Evolutionary conservation across 305 asterid species (phyloP).

Genomic region (Fraxinus velutina): DNA sequence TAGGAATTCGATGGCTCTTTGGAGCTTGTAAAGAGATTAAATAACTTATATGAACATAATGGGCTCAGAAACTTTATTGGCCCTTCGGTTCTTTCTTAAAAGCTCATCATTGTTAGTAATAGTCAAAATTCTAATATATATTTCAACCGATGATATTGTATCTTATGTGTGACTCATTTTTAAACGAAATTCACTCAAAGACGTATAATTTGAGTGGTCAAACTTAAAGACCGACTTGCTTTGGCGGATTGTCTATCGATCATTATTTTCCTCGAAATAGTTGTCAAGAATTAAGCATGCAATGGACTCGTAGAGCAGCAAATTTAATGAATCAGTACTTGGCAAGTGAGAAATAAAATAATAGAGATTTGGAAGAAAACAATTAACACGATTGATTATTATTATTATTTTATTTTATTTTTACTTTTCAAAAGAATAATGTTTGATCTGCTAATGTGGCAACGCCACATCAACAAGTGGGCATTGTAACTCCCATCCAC

Average conservation of each 20-base stretch:
- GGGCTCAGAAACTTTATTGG: no score
- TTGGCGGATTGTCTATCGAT: background rate
- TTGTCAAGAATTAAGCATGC: background rate
- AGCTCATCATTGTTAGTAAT: no score
- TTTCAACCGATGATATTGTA: background rate
- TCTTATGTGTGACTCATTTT: background rate
- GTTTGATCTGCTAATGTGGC: no score
- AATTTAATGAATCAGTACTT: background rate
- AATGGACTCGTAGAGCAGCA: background rate
- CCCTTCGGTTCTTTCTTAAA: no score
- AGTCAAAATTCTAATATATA: no score
- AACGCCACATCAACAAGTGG: no score
- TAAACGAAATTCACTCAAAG: background rate
- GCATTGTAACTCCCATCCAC: no score
- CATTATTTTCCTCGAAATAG: background rate
- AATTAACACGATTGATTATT: background rate
- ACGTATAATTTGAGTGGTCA: background rate
- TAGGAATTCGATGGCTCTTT: background rate
- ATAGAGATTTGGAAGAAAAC: background rate
- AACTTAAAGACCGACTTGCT: background rate
- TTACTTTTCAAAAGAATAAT: no score
- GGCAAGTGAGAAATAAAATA: background rate
- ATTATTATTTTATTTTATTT: no score
- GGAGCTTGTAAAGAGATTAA: background rate
- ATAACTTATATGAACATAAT: no score